Base-by-base conservation (phyloP, 176 grass and related monocot species). In the Ampelocalamus luodianensis region DNA sequence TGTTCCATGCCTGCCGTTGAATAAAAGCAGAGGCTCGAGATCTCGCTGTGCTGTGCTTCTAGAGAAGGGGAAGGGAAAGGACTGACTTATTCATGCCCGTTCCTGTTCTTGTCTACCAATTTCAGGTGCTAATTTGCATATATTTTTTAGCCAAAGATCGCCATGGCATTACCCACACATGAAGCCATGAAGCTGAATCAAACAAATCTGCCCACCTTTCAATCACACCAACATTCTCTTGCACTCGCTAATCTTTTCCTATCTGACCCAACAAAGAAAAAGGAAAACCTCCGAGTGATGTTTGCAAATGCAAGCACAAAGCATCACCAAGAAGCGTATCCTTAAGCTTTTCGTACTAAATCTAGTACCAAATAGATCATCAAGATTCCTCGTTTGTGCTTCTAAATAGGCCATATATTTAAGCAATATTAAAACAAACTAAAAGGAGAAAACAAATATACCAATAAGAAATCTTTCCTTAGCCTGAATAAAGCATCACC, bases 151-250 rank as follows among this genome's bases (percentile, higher is more conserved):
- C 40, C 34, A 71, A 80, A 65, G 15, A 45, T 37, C 76, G 22
- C 8, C 48, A 42, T 27, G 13, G 79, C 49, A 27, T 18, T 29
- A 10, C 46, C 67, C n/a, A 29, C 43, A 11, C 22, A 12, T 1
- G 26, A 78, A 34, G 24, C 68, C 34, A 54, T 65, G 81, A 55
- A 84, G 84, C 75, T 73, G 67, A 78, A 72, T 5, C 24, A 34
- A 62, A 50, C 44, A 45, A 34, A 44, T 65, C 11, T 49, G 43
- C 18, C 29, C 5, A 20, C 11, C 38, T 29, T 60, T 63, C 16
- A 6, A 22, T 72, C 9, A 50, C 48, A 39, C 58, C 37, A 59
- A 68, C 79, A 26, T 26, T 53, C 24, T 45, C 14, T 17, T 40
- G 13, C 46, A 17, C 24, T 14, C 70, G 22, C 42, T 74, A 50